These are phyloP conservation scores for Cladosporium sp. DNA, from an alignment of 2,329 filamentous ascomycete species.

Conservation along the genomic window DNA sequence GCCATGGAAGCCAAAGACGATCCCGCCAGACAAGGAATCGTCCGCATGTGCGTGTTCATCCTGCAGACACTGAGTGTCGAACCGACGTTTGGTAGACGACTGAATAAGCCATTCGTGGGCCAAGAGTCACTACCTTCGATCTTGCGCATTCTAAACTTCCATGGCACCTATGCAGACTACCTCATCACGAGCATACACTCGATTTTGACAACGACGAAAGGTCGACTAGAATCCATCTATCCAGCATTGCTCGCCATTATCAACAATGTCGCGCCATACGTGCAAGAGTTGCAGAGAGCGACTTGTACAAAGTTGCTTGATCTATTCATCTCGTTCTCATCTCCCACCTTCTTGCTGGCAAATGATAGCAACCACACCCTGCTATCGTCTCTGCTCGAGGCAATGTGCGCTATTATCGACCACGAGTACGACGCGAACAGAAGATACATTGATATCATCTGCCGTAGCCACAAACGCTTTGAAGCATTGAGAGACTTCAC, in stretches of 20 bases:
- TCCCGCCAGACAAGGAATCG: slow-evolving; percentile 80
- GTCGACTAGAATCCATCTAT: slow-evolving; percentile 85
- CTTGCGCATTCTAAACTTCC: slow-evolving; percentile 79
- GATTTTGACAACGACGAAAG: slow-evolving; percentile 86
- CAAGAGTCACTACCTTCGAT: slow-evolving; percentile 81
- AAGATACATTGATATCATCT: slow-evolving; percentile 71
- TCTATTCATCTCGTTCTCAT: slow-evolving; percentile 86
- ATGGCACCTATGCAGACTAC: slow-evolving; percentile 88
- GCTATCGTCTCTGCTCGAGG: slow-evolving; percentile 77
- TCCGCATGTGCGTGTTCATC: slow-evolving; percentile 96
- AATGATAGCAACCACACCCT: slow-evolving; percentile 88
- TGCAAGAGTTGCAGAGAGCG: slow-evolving; percentile 69
- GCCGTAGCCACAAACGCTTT: slow-evolving; percentile 77
- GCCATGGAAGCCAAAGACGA: slow-evolving; percentile 85
- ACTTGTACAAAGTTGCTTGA: slow-evolving; percentile 81
- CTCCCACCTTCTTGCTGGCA: slow-evolving; percentile 83
- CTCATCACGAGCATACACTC: slow-evolving; percentile 73
- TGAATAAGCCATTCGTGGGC: slow-evolving; percentile 83
- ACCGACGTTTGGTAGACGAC: slow-evolving; percentile 78
- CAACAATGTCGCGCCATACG: slow-evolving; percentile 84
- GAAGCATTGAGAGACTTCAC: slow-evolving; percentile 84
- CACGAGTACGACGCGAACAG: slow-evolving; percentile 67
- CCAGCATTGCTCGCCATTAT: slow-evolving; percentile 87
- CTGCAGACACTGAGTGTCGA: slow-evolving; percentile 93
- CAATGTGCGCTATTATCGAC: slow-evolving; percentile 84